Evolutionary conservation across 345 rosid genomes (phyloP).

Genomic region (Odontarrhena argentea): DNA sequence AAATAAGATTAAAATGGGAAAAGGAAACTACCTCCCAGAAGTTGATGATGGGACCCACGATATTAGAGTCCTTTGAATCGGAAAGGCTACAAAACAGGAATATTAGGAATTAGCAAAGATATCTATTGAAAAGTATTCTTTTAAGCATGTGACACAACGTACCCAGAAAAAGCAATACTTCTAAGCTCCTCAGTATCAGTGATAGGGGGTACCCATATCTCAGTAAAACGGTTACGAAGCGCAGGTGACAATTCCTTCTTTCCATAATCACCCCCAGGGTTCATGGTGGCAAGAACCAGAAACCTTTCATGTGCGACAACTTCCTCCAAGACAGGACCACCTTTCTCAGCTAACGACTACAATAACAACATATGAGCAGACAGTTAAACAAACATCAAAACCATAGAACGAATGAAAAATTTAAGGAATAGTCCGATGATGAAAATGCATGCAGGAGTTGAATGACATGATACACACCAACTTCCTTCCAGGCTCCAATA

Average conservation of each 20-base stretch:
- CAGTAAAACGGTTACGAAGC: slow-evolving; percentile 93
- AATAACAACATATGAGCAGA: slow-evolving; percentile 22
- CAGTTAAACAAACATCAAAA: slow-evolving; percentile 2
- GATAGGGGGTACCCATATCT: slow-evolving; percentile 96
- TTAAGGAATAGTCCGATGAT: not conserved
- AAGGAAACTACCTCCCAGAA: slow-evolving; percentile 69
- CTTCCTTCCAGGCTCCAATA: slow-evolving; percentile 87
- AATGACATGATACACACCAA: slow-evolving; percentile 52
- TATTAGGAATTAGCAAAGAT: slow-evolving; percentile 4
- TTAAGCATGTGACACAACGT: slow-evolving; percentile 25
- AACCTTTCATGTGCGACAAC: slow-evolving; percentile 71
- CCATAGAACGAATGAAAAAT: not conserved
- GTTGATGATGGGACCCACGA: slow-evolving; percentile 65
- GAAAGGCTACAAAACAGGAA: slow-evolving; percentile 48
- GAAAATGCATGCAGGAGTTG: not conserved
- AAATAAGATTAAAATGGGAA: slow-evolving; percentile 1
- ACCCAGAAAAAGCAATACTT: slow-evolving; percentile 74
- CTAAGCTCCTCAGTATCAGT: slow-evolving; percentile 63
- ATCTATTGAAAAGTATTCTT: not conserved
- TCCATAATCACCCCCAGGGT: slow-evolving; percentile 99
- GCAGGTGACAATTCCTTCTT: slow-evolving; percentile 98
- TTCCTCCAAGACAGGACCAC: slow-evolving; percentile 74
- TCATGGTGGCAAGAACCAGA: slow-evolving; percentile 92
- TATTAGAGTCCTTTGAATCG: slow-evolving; percentile 43
- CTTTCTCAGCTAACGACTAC: slow-evolving; percentile 95